Base-by-base conservation (phyloP, 2,329 filamentous ascomycete species). In the Alternaria alternata region DNA sequence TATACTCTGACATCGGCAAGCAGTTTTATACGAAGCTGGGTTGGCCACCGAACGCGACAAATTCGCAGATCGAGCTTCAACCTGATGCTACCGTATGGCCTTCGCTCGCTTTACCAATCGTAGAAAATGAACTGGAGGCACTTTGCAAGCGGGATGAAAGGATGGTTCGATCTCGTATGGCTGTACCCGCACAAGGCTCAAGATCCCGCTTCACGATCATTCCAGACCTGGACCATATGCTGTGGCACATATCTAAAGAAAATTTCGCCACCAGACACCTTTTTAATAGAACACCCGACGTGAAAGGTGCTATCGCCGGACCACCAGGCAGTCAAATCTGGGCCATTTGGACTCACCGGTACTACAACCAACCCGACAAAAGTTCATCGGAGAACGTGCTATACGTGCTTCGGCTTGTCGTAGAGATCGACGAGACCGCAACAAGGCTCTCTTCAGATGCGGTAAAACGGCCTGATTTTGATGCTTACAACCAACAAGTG, bases 1-100 rank as follows among this genome's bases (percentile, higher is more conserved):
- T 97, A 9, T 96, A 89, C 78, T 96, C 92, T 4, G 91, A 95
- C 71, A 92, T 94, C 64, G 91, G 93, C 16, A 92, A 91, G 79
- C 80, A 80, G 4, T 96, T 92, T 78, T 97, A 97, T 77, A 85
- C 89, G 6, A 84, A 83, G 41, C 83, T 87, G 62, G 92, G 92
- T 30, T 96, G 93, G 93, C 82, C 85, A 36, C 83, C 88, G 0
- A 92, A 89, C 66, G 82, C 85, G 16, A 93, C 90, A 62, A 83
- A 85, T 2, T 91, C 94, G 72, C 83, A 94, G 41, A 81, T 85
- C 24, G 86, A 95, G 57, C 78, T 82, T 8, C 80, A 84, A 1
- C 63, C 80, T 12, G 55, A 60, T 62, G 47, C 38, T 22, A 43
- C 24, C 7, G 7, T 30, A 3, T 36, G 48, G 26, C 48, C 56